Evolutionary conservation across 2,329 filamentous ascomycete species (phyloP).

Genomic region (Dryadomyces quercus-mongolicae): DNA sequence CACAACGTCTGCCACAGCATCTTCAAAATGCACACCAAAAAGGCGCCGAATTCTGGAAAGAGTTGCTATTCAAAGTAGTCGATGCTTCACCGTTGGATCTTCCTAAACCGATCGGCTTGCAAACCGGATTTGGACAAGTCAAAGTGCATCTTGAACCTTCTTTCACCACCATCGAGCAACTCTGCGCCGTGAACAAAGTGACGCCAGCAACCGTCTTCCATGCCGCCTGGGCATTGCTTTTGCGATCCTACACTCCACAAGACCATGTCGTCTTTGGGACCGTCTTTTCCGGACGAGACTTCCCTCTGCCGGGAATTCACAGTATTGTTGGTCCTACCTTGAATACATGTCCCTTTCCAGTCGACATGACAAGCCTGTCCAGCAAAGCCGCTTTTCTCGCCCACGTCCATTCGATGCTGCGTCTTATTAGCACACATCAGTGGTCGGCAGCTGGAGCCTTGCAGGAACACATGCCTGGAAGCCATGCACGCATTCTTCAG

Average conservation of each 20-base stretch:
- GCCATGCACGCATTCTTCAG: neutral
- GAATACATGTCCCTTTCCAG: neutral
- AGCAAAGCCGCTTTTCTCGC: neutral
- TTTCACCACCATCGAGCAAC: neutral
- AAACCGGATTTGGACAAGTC: too few relatives aligned
- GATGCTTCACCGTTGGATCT: neutral
- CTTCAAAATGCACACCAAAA: too few relatives aligned
- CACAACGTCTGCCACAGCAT: neutral
- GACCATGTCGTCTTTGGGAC: constrained; percentile 13
- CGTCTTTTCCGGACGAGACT: neutral
- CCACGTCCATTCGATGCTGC: neutral
- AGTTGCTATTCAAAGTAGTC: neutral
- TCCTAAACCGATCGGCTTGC: neutral
- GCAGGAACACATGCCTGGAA: neutral
- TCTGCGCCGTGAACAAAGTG: neutral
- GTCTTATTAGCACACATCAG: neutral
- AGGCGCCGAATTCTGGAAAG: neutral
- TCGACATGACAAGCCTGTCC: neutral
- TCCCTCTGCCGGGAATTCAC: neutral
- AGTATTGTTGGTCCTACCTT: neutral
- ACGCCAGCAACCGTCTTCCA: constrained; percentile 11
- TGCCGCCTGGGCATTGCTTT: constrained; percentile 9
- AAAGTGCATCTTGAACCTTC: neutral
- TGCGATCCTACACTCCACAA: constrained; percentile 15
- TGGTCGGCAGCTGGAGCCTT: neutral